phyloP scores from a whole-genome alignment of 1,139 yeast species.

The Nematodospora anomalae region DNA sequence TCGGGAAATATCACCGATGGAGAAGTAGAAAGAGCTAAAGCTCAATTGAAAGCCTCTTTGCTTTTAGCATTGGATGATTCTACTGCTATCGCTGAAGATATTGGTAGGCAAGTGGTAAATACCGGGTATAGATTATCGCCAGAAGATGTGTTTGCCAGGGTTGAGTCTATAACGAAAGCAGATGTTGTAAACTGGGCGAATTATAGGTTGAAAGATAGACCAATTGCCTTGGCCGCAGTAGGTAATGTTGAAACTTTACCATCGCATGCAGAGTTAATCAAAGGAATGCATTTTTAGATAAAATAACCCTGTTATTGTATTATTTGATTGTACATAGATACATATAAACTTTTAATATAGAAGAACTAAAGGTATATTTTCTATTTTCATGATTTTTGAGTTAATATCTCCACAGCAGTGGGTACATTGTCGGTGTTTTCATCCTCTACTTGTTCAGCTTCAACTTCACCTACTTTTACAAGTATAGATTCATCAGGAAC shows the following conservation, averaged over 20 bases:
- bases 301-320: slow-evolving; percentile 3
- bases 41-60: slow-evolving; percentile 90
- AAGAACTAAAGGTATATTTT: not conserved
- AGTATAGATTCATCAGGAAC: slow-evolving; percentile 65
- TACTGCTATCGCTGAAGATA: slow-evolving; percentile 95
- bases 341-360: not conserved
- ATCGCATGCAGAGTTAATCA: slow-evolving; percentile 51
- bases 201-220: slow-evolving; percentile 72
- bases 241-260: slow-evolving; percentile 75
- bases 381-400: slow-evolving; percentile 12
- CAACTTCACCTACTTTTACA: slow-evolving; percentile 41
- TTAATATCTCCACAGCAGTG: slow-evolving; percentile 18
- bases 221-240: slow-evolving; percentile 85
- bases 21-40: slow-evolving; percentile 91
- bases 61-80: slow-evolving; percentile 89
- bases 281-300: slow-evolving; percentile 32
- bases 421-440: slow-evolving; percentile 21
- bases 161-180: slow-evolving; percentile 71
- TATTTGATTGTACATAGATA: slow-evolving; percentile 6
- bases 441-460: slow-evolving; percentile 45
- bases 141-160: slow-evolving; percentile 84
- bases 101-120: slow-evolving; percentile 94
- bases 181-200: slow-evolving; percentile 91
- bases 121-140: slow-evolving; percentile 91
- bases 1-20: slow-evolving; percentile 73